These are phyloP conservation scores for Candida freyschussii DNA, from an alignment of 1,139 yeast genomes.

Conservation along the genomic window DNA sequence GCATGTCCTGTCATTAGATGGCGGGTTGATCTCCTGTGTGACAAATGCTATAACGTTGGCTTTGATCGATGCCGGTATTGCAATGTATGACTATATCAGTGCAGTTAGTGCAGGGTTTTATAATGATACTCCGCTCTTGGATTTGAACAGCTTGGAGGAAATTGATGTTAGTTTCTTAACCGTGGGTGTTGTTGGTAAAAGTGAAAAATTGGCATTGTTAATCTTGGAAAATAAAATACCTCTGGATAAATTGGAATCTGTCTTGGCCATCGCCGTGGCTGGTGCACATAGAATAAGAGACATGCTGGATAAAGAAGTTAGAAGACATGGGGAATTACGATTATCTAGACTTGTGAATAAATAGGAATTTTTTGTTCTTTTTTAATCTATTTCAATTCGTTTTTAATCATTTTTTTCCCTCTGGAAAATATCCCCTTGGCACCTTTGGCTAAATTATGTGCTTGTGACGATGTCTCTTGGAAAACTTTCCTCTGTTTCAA, in stretches of 20 bases:
- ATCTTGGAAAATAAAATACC: constrained; percentile 82
- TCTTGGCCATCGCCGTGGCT: constrained; percentile 81
- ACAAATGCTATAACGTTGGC: constrained; percentile 90
- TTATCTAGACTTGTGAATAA: constrained; percentile 29
- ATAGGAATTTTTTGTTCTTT: constrained; percentile 2
- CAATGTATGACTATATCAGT: constrained; percentile 87
- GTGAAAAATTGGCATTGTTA: constrained; percentile 71
- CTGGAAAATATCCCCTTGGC: constrained; percentile 28
- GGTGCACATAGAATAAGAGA: constrained; percentile 82
- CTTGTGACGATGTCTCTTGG: constrained; percentile 23
- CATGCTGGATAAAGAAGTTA: constrained; percentile 79
- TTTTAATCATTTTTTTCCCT: constrained; percentile 27
- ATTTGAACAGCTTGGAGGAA: constrained; percentile 79
- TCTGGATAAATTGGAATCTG: constrained; percentile 69
- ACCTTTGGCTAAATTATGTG: constrained; percentile 27
- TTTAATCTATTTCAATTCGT: constrained; percentile 4
- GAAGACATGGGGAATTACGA: constrained; percentile 58
- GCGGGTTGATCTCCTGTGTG: constrained; percentile 76
- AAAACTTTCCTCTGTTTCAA: constrained; percentile 22
- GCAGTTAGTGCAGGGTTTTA: constrained; percentile 77
- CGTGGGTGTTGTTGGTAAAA: constrained; percentile 77
- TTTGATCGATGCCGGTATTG: constrained; percentile 89
- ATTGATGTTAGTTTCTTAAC: constrained; percentile 76
- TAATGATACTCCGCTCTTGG: constrained; percentile 73
- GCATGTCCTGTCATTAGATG: constrained; percentile 85